These are phyloP conservation scores for Xylaria venustula DNA, from an alignment of 495 filamentous ascomycete species.

Conservation along the genomic window DNA sequence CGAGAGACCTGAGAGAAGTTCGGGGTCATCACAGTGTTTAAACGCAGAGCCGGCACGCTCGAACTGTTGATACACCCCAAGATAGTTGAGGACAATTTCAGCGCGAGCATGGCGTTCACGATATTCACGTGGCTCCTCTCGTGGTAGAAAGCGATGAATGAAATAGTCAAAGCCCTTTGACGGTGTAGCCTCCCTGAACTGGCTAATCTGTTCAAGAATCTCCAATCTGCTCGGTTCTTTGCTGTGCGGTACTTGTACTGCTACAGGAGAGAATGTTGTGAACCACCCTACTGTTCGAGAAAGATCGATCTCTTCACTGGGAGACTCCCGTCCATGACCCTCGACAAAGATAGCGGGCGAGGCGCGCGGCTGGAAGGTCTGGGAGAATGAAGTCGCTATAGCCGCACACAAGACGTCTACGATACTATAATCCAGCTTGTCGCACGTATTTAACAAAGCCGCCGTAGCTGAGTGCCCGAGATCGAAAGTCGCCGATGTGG, in stretches of 20 bases:
- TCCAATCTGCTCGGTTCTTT: slow-evolving; percentile 5
- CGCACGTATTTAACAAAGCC: not conserved
- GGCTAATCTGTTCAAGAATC: not conserved
- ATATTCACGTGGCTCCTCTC: not conserved
- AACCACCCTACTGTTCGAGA: slow-evolving; percentile 64
- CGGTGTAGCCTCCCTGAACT: not conserved
- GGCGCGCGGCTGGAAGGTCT: slow-evolving; percentile 36
- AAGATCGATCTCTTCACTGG: slow-evolving; percentile 51
- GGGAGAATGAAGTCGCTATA: slow-evolving; percentile 29
- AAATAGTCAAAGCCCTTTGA: not conserved
- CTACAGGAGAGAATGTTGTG: slow-evolving; percentile 54
- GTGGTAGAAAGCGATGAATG: not conserved
- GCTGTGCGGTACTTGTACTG: not conserved
- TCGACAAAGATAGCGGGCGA: slow-evolving; percentile 48
- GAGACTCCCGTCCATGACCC: slow-evolving; percentile 57
- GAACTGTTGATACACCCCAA: not conserved
- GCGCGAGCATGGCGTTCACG: slow-evolving; percentile 2
- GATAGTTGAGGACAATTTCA: not conserved
- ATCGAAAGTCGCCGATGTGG: slow-evolving; percentile 15
- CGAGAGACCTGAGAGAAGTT: not conserved
- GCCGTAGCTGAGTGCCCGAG: slow-evolving; percentile 8
- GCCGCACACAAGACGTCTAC: slow-evolving; percentile 16
- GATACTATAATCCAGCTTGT: slow-evolving; percentile 16
- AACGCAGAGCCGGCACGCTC: not conserved
- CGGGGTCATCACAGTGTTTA: not conserved